Percentiles rank a stretch among this genome's conserved stretches.
phyloP scores from a whole-genome alignment of 1,284 basidiomycete species.

The Ceratobasidium papillatum region DNA sequence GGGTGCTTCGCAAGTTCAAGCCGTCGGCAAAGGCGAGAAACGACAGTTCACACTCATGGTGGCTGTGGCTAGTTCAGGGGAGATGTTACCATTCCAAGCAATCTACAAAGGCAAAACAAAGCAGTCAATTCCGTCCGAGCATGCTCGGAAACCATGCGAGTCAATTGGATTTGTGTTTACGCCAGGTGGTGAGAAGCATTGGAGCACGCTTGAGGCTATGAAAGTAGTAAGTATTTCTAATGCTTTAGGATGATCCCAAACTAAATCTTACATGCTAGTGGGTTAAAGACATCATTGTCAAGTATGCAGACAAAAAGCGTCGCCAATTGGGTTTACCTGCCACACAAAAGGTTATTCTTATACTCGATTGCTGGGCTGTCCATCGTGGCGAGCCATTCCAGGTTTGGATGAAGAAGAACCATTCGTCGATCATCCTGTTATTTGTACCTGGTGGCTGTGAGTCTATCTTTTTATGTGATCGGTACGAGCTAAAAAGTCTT shows the following conservation, averaged over 20 bases:
- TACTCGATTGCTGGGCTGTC: constrained; percentile 55
- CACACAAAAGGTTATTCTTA: constrained; percentile 44
- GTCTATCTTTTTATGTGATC: neutral
- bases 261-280: no score
- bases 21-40: constrained; percentile 1
- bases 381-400: constrained; percentile 53
- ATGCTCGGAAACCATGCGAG: neutral
- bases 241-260: no score
- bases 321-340: neutral
- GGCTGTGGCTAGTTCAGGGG: neutral
- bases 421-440: constrained; percentile 45
- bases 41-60: constrained; percentile 10
- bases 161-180: neutral
- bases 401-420: constrained; percentile 47
- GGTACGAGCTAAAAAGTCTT: no score
- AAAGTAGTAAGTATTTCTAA: neutral
- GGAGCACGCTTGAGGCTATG: neutral
- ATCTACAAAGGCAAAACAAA: constrained; percentile 3
- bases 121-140: neutral
- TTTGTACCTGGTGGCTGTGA: constrained; percentile 47
- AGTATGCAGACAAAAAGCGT: constrained; percentile 50
- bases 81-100: neutral
- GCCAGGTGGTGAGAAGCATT: neutral
- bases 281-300: constrained; percentile 46
- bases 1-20: neutral